Conservation (phyloP, 441 rosid genomes). For the Euphorbia celastroides region DNA sequence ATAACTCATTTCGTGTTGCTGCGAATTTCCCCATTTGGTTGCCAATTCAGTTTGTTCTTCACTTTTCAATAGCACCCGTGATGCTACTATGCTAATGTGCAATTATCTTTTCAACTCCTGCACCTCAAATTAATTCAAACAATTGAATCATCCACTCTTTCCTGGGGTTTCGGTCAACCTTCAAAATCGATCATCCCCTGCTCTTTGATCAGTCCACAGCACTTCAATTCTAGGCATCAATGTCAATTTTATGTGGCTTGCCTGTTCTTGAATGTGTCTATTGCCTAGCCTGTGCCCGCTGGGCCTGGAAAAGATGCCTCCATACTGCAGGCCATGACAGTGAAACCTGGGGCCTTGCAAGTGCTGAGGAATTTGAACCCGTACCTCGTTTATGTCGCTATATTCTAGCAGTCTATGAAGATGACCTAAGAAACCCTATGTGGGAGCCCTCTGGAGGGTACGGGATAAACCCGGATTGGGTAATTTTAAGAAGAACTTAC, state of each 20-base stretch:
- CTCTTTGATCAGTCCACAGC: constrained; percentile 7
- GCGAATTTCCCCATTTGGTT: too few relatives aligned
- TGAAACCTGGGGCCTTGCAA: constrained; percentile 79
- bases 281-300: constrained; percentile 84
- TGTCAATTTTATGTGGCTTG: constrained; percentile 80
- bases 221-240: constrained; percentile 25
- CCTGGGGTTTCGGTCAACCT: background rate
- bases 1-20: background rate
- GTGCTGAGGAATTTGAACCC: constrained; percentile 75
- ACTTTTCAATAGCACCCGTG: background rate
- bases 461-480: constrained; percentile 67
- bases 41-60: constrained; percentile 6
- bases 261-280: constrained; percentile 88
- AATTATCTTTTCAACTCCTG: background rate
- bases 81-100: background rate
- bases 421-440: constrained; percentile 60
- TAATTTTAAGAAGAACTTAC: constrained; percentile 50
- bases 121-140: background rate
- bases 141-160: background rate
- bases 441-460: constrained; percentile 95
- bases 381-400: constrained; percentile 73
- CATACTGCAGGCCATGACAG: constrained; percentile 87
- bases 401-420: constrained; percentile 76
- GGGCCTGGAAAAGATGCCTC: constrained; percentile 89
- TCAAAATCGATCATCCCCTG: background rate